These are phyloP conservation scores for Alloteropsis semialata DNA, from an alignment of 176 grass and related monocot species.

Conservation along the genomic window DNA sequence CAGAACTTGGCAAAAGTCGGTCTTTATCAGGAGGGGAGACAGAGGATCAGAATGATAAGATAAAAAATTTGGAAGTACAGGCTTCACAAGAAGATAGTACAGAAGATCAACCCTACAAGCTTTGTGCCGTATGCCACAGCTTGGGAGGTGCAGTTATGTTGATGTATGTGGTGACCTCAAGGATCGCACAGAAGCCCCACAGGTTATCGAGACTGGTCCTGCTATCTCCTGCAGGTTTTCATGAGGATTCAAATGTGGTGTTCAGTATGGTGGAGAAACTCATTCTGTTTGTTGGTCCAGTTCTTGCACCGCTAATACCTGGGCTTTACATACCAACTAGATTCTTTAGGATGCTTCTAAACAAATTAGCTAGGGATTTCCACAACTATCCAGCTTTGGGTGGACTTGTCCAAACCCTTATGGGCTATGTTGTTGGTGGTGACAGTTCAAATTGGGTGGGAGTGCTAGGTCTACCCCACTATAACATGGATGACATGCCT, in stretches of 20 bases:
- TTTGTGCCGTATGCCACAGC: constrained; percentile 84
- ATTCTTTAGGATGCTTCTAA: constrained; percentile 98
- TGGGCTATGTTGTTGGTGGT: constrained; percentile 88
- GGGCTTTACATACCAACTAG: constrained; percentile 94
- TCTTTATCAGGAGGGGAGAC: constrained; percentile 3
- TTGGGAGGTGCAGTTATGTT: constrained; percentile 90
- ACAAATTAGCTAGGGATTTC: constrained; percentile 95
- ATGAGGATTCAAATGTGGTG: constrained; percentile 73
- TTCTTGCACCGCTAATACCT: constrained; percentile 78
- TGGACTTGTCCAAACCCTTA: constrained; percentile 92
- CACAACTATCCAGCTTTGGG: constrained; percentile 93
- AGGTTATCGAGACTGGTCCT: constrained; percentile 78
- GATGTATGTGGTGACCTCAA: constrained; percentile 86
- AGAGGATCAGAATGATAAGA: constrained; percentile 38
- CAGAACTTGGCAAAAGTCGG: constrained; percentile 50
- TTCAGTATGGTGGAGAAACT: constrained; percentile 75
- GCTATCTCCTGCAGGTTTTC: constrained; percentile 93
- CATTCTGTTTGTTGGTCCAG: constrained; percentile 70
- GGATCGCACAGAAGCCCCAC: constrained; percentile 64
- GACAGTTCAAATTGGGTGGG: constrained; percentile 98
- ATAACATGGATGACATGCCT: constrained; percentile 99
- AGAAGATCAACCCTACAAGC: constrained; percentile 71
- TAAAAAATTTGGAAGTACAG: constrained; percentile 36
- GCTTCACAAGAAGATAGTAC: constrained; percentile 25
- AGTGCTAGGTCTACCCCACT: constrained; percentile 83